phyloP scores from a whole-genome alignment of 306 rosid species.

The Abrus precatorius region DNA sequence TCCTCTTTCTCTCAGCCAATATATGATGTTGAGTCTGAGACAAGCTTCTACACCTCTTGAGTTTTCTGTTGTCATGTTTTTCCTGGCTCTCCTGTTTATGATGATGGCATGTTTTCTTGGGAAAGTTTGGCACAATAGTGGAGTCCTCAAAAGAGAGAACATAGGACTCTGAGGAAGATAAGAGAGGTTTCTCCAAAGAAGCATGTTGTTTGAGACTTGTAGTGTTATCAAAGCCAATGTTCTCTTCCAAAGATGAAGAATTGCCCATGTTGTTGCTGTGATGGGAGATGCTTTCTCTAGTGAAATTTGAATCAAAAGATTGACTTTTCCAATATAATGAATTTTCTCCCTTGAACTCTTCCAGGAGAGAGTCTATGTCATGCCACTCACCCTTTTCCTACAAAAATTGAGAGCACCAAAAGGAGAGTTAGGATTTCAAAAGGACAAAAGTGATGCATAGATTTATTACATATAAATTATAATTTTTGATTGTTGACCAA shows the following conservation, averaged over 20 bases:
- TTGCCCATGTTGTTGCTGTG: background rate
- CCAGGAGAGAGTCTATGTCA: too few species aligned
- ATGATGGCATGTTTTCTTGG: background rate
- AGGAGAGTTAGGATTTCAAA: too few species aligned
- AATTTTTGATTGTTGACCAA: too few species aligned
- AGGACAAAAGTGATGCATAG: too few species aligned
- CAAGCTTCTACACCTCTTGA: constrained; percentile 2
- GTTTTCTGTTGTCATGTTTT: background rate
- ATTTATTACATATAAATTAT: too few species aligned
- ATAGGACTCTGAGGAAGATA: background rate
- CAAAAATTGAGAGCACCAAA: too few species aligned
- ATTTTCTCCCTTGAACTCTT: too few species aligned
- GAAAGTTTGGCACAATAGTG: background rate
- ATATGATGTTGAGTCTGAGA: background rate
- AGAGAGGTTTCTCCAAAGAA: background rate
- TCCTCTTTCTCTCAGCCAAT: constrained; percentile 25
- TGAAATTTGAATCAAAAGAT: background rate
- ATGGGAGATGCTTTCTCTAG: background rate
- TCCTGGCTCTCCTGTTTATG: background rate
- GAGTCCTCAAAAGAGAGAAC: background rate
- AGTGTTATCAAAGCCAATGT: background rate
- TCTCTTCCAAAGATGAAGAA: constrained; percentile 2
- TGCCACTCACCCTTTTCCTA: too few species aligned
- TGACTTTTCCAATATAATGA: background rate
- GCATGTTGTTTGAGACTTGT: background rate